Evolutionary conservation across 257 asterid species (phyloP).

Genomic region (Solanum chmielewskii): DNA sequence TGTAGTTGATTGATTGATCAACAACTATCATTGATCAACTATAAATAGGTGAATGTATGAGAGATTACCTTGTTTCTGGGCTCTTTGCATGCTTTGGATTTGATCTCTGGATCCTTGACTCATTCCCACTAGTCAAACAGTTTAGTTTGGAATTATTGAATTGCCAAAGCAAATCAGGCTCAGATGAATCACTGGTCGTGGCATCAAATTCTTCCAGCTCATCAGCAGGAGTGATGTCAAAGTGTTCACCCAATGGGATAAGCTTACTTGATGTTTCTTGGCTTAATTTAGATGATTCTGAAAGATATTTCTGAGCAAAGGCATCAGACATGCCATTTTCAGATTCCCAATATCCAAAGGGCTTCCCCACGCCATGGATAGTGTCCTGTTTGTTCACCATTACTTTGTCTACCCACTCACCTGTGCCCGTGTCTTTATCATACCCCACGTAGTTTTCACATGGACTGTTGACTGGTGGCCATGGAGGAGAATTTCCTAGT

Average conservation of each 20-base stretch:
- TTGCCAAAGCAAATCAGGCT: constrained; percentile 65
- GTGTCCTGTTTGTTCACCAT: constrained; percentile 87
- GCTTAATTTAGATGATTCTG: constrained; percentile 30
- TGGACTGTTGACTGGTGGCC: constrained; percentile 67
- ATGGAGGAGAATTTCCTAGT: constrained; percentile 60
- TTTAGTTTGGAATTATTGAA: constrained; percentile 42
- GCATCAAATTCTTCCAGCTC: constrained; percentile 55
- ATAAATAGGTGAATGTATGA: background rate
- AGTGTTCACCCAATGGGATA: constrained; percentile 21
- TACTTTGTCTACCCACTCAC: constrained; percentile 95
- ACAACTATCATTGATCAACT: background rate
- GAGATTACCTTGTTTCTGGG: constrained; percentile 41
- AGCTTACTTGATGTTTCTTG: constrained; percentile 20
- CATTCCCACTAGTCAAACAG: constrained; percentile 24
- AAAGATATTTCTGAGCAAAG: constrained; percentile 24
- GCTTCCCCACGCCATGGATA: constrained; percentile 17
- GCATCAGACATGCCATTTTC: constrained; percentile 26
- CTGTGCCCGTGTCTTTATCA: constrained; percentile 55
- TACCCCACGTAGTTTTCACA: constrained; percentile 39
- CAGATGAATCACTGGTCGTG: constrained; percentile 60
- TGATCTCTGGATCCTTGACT: constrained; percentile 27
- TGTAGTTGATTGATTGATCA: background rate
- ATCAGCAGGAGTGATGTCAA: constrained; percentile 21
- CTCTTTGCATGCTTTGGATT: constrained; percentile 27
- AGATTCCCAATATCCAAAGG: constrained; percentile 24